A percentile compares a stretch with the other conserved stretches of the same genome.
phyloP scores from a whole-genome alignment of 441 rosid genomes.

The Jatropha multifida region DNA sequence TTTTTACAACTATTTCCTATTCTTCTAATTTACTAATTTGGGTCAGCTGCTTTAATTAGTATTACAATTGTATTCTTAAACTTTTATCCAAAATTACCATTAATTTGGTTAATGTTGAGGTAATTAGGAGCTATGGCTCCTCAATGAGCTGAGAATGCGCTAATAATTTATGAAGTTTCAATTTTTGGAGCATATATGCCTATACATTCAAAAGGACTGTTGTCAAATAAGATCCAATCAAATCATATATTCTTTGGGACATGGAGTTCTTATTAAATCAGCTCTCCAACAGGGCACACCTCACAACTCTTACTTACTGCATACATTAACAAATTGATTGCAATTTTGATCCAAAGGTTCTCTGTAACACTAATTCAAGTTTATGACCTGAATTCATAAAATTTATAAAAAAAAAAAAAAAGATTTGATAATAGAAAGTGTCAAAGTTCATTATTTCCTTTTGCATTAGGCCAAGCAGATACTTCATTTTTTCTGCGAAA shows the following conservation, averaged over 20 bases:
- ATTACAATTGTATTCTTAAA: not conserved
- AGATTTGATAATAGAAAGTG: not conserved
- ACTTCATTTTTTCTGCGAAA: not conserved
- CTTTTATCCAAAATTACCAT: not conserved
- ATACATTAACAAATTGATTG: not conserved
- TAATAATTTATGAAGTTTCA: not conserved
- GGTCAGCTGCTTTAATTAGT: not conserved
- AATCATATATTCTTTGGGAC: not conserved
- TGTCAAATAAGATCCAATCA: not conserved
- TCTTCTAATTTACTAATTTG: not conserved
- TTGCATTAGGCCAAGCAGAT: not conserved
- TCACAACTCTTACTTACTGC: not conserved
- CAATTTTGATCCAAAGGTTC: not conserved
- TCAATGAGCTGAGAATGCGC: not conserved
- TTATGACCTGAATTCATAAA: not conserved
- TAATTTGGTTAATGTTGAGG: not conserved
- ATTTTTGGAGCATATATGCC: not conserved
- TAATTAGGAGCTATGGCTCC: not conserved
- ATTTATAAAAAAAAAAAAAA: no score
- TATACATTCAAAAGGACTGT: not conserved
- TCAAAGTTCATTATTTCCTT: not conserved
- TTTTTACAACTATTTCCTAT: not conserved
- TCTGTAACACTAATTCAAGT: not conserved
- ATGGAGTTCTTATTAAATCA: not conserved
- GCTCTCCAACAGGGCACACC: not conserved